Percentiles rank a stretch among this genome's conserved stretches.
These are phyloP conservation scores for Vanrija humicola DNA, from an alignment of 1,284 basidiomycete species.

Conservation along the genomic window DNA sequence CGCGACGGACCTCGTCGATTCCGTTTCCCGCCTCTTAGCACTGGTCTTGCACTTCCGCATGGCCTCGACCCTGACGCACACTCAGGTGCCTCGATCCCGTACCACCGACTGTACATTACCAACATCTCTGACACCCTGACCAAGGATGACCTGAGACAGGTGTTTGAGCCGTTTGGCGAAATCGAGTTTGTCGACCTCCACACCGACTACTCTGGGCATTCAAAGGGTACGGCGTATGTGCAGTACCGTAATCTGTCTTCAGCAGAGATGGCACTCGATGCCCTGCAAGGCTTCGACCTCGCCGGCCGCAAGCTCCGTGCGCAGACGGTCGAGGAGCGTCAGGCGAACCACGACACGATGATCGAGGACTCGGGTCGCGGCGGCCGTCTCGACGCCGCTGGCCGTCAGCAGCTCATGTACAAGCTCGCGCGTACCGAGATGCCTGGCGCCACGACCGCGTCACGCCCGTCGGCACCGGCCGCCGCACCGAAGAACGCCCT, in stretches of 20 bases:
- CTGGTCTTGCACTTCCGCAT: slow-evolving; percentile 30
- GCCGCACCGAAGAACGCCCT: slow-evolving; percentile 56
- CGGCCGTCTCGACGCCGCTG: slow-evolving; percentile 84
- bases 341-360: slow-evolving; percentile 1
- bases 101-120: slow-evolving; percentile 85
- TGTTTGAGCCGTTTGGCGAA: slow-evolving; percentile 97
- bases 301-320: slow-evolving; percentile 86
- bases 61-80: slow-evolving; percentile 46
- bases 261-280: slow-evolving; percentile 91
- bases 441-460: slow-evolving; percentile 13
- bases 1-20: not conserved
- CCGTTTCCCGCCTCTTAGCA: slow-evolving; percentile 39
- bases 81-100: slow-evolving; percentile 50
- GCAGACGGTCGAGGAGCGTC: slow-evolving; percentile 82
- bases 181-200: slow-evolving; percentile 98
- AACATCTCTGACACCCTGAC: slow-evolving; percentile 94
- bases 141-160: slow-evolving; percentile 93
- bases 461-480: not conserved
- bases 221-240: slow-evolving; percentile 95
- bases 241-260: slow-evolving; percentile 90
- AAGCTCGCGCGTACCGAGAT: slow-evolving; percentile 77
- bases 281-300: slow-evolving; percentile 97
- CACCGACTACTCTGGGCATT: slow-evolving; percentile 57
- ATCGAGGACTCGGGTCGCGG: slow-evolving; percentile 50
- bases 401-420: slow-evolving; percentile 96